A percentile compares a stretch with the other conserved stretches of the same genome.
Conservation (phyloP, 1,284 basidiomycete genomes). For the Sanghuangporus weigelae region DNA sequence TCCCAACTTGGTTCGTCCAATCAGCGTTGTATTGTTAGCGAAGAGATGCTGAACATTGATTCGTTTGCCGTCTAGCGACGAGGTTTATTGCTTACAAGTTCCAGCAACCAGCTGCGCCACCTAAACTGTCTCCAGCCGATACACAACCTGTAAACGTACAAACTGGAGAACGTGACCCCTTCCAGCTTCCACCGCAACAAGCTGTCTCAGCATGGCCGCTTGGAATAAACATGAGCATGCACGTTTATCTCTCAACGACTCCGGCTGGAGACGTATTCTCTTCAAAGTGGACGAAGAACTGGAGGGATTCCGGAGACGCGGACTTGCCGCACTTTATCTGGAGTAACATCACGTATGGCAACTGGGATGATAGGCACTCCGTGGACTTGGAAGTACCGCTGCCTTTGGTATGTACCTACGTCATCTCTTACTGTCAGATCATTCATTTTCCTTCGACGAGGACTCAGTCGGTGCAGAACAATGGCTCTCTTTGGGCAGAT, state of each 20-base stretch:
- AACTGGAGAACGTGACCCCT: slow-evolving; percentile 36
- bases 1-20: slow-evolving; percentile 13
- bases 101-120: slow-evolving; percentile 24
- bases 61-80: slow-evolving; percentile 29
- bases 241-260: slow-evolving; percentile 71
- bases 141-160: slow-evolving; percentile 25
- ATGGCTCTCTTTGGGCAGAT: slow-evolving; percentile 84
- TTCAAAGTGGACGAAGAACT: slow-evolving; percentile 40
- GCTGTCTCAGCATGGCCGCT: slow-evolving; percentile 53
- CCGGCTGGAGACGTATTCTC: slow-evolving; percentile 57
- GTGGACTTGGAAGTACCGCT: slow-evolving; percentile 67
- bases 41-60: background rate
- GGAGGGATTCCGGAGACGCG: slow-evolving; percentile 42
- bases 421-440: background rate
- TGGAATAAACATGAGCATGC: slow-evolving; percentile 58
- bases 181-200: slow-evolving; percentile 46
- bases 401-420: slow-evolving; percentile 51
- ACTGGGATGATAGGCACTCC: slow-evolving; percentile 67
- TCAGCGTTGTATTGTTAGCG: background rate
- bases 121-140: slow-evolving; percentile 24
- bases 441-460: slow-evolving; percentile 3
- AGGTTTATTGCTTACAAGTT: slow-evolving; percentile 39
- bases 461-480: slow-evolving; percentile 66
- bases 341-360: slow-evolving; percentile 79
- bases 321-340: slow-evolving; percentile 67